These are phyloP conservation scores for Phytopythium boreale DNA, from an alignment of 352 stramenopile genomes.

Conservation along the genomic window DNA sequence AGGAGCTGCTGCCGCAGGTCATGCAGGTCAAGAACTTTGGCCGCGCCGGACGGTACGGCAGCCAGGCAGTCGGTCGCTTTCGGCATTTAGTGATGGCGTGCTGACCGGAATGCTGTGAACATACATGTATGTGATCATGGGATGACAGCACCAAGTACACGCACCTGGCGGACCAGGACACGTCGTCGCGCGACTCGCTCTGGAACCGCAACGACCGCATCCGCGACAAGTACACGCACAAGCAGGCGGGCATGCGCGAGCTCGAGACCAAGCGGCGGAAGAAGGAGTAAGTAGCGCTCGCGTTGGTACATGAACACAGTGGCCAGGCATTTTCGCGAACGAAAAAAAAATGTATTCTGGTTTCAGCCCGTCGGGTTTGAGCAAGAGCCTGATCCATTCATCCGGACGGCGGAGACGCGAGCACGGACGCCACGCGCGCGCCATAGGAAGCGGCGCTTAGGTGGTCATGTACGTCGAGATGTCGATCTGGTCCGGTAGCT, in stretches of 20 bases:
- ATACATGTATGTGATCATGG: too few relatives aligned
- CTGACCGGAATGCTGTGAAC: too few relatives aligned
- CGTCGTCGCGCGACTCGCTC: conserved; percentile 76
- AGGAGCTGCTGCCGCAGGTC: conserved; percentile 91
- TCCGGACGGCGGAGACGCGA: background rate
- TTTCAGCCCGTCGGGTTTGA: background rate
- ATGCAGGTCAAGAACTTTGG: conserved; percentile 99
- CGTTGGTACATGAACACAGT: too few relatives aligned
- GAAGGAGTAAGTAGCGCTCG: conserved; percentile 40
- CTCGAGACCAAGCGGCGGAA: conserved; percentile 62
- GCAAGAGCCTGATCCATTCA: conserved; percentile 4
- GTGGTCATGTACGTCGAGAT: conserved; percentile 98
- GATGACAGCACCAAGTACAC: conserved; percentile 95
- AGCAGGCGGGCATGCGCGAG: conserved; percentile 70
- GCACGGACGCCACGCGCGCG: conserved; percentile 7
- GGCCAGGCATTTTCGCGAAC: background rate
- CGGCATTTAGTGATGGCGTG: background rate
- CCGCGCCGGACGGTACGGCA: conserved; percentile 82
- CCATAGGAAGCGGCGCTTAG: conserved; percentile 31
- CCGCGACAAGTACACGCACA: conserved; percentile 76
- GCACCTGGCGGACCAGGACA: conserved; percentile 98
- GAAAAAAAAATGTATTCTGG: conserved; percentile 6
- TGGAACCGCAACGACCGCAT: conserved; percentile 80
- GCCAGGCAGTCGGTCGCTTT: background rate
- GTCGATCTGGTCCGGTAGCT: conserved; percentile 99